phyloP scores from a whole-genome alignment of 2,329 filamentous ascomycete species.

The Aschersonia sp. region DNA sequence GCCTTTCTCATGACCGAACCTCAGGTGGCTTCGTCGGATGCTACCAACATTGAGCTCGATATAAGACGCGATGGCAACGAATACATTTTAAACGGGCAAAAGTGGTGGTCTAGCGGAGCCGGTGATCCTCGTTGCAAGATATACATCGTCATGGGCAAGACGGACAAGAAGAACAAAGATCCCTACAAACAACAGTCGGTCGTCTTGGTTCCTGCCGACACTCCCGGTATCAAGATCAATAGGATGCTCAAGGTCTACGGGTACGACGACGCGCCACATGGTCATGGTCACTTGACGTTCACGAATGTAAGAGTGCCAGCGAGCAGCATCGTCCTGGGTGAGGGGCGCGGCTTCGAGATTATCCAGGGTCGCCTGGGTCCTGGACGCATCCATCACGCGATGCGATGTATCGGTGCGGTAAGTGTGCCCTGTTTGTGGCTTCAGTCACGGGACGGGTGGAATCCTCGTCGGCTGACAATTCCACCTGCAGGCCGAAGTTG shows the following conservation, averaged over 20 bases:
- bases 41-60: slow-evolving; percentile 77
- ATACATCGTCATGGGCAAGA: slow-evolving; percentile 96
- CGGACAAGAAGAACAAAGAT: slow-evolving; percentile 58
- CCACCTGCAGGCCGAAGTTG: slow-evolving; percentile 54
- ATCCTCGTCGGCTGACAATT: no score
- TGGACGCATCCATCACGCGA: slow-evolving; percentile 93
- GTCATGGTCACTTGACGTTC: slow-evolving; percentile 87
- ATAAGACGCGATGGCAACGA: slow-evolving; percentile 76
- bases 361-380: slow-evolving; percentile 94
- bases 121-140: slow-evolving; percentile 85
- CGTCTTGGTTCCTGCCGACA: slow-evolving; percentile 67
- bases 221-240: slow-evolving; percentile 80
- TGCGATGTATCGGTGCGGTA: slow-evolving; percentile 81
- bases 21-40: slow-evolving; percentile 76
- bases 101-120: slow-evolving; percentile 98
- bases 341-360: slow-evolving; percentile 92
- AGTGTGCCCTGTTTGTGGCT: slow-evolving; percentile 12
- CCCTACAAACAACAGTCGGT: slow-evolving; percentile 88
- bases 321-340: slow-evolving; percentile 75
- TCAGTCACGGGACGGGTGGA: not conserved
- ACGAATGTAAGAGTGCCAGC: slow-evolving; percentile 78
- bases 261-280: slow-evolving; percentile 96
- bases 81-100: slow-evolving; percentile 86
- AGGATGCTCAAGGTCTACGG: slow-evolving; percentile 91
- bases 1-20: slow-evolving; percentile 94